Conservation (phyloP, 192 early-diverging fungal genomes). For the Podila verticillata region DNA sequence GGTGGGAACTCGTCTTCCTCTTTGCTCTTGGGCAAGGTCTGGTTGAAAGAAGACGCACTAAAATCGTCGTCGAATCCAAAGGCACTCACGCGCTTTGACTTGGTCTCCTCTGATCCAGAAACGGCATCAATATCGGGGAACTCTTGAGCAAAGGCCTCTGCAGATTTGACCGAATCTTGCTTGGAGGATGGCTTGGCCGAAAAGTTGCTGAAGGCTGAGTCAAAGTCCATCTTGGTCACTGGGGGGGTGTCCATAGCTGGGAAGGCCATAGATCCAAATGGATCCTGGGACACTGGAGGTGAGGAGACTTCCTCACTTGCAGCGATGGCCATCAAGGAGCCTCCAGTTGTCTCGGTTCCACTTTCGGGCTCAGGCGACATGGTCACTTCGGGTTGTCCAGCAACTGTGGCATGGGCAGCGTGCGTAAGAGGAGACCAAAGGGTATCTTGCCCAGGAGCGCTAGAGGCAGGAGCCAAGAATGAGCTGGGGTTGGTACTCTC, state of each 20-base stretch:
- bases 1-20: slow-evolving; percentile 45
- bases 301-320: slow-evolving; percentile 15
- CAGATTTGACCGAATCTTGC: slow-evolving; percentile 19
- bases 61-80: slow-evolving; percentile 52
- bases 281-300: slow-evolving; percentile 13
- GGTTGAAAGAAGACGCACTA: slow-evolving; percentile 13
- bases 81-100: slow-evolving; percentile 41
- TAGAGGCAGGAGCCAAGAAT: slow-evolving; percentile 1
- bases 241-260: slow-evolving; percentile 37
- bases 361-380: slow-evolving; percentile 31
- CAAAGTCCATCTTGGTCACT: slow-evolving; percentile 49
- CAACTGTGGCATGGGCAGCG: slow-evolving; percentile 20
- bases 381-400: slow-evolving; percentile 11
- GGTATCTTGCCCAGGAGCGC: slow-evolving; percentile 9
- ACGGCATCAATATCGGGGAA: slow-evolving; percentile 42
- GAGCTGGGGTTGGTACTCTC: not conserved
- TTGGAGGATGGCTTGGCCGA: slow-evolving; percentile 6
- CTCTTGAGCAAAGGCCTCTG: slow-evolving; percentile 31
- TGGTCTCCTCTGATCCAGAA: slow-evolving; percentile 9
- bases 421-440: slow-evolving; percentile 39
- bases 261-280: slow-evolving; percentile 40
- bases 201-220: slow-evolving; percentile 40
- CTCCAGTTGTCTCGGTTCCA: not conserved
- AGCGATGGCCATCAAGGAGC: slow-evolving; percentile 3
- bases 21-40: slow-evolving; percentile 12